Base-by-base conservation (phyloP, 2,329 filamentous ascomycete genomes). In the Calonectria crousiana region DNA sequence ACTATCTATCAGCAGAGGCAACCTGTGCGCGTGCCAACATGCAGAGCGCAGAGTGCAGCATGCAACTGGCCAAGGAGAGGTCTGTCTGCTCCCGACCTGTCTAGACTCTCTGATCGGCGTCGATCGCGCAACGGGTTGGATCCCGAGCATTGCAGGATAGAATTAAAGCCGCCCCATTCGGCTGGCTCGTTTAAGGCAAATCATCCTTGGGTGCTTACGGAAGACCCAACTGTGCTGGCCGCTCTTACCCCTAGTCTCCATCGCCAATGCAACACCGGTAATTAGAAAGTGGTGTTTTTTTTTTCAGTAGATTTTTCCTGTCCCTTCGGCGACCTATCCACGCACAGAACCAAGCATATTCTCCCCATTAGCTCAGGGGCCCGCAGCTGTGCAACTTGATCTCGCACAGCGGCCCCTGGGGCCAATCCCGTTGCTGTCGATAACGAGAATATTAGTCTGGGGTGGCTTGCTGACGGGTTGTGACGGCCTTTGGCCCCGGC, bases 381-480 rank as follows among this genome's bases (percentile, higher is more conserved):
- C 65, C 68, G 49, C 71, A 64, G 62, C 53, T 67, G 49, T 67
- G 44, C 38, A 65, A 49, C 66, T 58, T 69, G 71, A 73, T 73
- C 66, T 69, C 28, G 44, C 65, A 53, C 65, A 52, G 20, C 14
- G 36, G 18, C 52, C 67, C 67, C 53, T 44, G 58, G 71, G 71
- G 58, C 66, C 66, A 72, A 72, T 72, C 69, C 58, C 66, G 66
- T 47, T 28, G 51, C 64, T 67, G 38, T 62, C 44, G 53, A 51
- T 36, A 30, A 60, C 41, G 28, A 23, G 20, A 58, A 47, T 32
- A 47, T 65, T 69, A 65, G 58, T 67, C 71, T 41, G 71, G 71
- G 67, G 71, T 67, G 71, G 71, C 71, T 73, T 71, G 67, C 38
- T 44, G 69, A 67, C 49, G 69, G 62, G 26, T 36, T 38, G 34